These are phyloP conservation scores for Colletotrichum orbiculare DNA, from an alignment of 2,329 filamentous ascomycete species.

Conservation along the genomic window DNA sequence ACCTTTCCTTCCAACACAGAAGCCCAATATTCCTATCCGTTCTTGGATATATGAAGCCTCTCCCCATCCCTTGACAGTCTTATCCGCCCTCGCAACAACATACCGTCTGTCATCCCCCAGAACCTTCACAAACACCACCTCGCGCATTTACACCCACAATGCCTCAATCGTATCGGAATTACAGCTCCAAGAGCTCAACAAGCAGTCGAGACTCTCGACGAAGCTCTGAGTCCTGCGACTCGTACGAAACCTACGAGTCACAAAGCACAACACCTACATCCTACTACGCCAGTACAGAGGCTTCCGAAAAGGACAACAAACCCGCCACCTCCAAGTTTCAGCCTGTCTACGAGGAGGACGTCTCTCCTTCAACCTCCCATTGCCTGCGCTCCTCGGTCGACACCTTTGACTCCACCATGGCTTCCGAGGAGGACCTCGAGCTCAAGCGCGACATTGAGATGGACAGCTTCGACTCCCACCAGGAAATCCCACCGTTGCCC, in stretches of 20 bases:
- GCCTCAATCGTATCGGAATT: constrained; percentile 49
- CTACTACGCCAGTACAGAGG: constrained; percentile 52
- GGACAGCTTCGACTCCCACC: constrained; percentile 43
- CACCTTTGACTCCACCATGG: constrained; percentile 81
- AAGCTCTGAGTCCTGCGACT: constrained; percentile 56
- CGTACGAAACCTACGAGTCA: constrained; percentile 57
- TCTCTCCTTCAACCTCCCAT: constrained; percentile 54
- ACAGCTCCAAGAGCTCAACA: constrained; percentile 50
- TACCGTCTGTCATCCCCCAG: constrained; percentile 6
- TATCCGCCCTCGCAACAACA: constrained; percentile 4
- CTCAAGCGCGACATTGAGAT: constrained; percentile 48
- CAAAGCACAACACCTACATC: constrained; percentile 61
- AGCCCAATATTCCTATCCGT: constrained; percentile 13
- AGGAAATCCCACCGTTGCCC: constrained; percentile 64
- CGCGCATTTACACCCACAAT: constrained; percentile 39
- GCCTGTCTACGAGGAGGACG: constrained; percentile 44
- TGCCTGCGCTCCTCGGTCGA: constrained; percentile 73
- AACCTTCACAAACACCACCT: neutral
- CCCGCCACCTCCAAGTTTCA: constrained; percentile 35
- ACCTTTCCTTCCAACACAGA: constrained; percentile 4
- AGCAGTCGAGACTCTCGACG: constrained; percentile 53
- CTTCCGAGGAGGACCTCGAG: constrained; percentile 66
- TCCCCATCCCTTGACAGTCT: constrained; percentile 17
- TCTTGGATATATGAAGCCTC: constrained; percentile 33
- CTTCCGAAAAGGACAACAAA: constrained; percentile 48